Evolutionary conservation across 2,329 filamentous ascomycete genomes (phyloP).

Genomic region (Tolypocladium paradoxum): DNA sequence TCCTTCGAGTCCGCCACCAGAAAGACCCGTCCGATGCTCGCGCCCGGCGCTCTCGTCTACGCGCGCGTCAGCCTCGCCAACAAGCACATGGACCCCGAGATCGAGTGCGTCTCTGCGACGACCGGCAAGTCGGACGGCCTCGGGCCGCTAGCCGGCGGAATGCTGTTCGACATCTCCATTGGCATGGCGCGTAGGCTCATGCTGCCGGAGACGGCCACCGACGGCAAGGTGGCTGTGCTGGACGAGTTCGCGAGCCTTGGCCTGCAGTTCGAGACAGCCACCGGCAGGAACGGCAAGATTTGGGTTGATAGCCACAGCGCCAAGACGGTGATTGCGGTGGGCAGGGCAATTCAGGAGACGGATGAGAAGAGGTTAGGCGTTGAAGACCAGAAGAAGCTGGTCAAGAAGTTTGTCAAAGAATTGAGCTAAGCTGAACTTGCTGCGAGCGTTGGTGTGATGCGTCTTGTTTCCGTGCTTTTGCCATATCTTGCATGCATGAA

Average conservation of each 20-base stretch:
- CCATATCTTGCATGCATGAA: not conserved
- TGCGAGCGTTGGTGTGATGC: not conserved
- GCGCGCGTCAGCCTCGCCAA: conserved; percentile 71
- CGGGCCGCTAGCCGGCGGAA: conserved; percentile 73
- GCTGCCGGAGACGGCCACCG: conserved; percentile 47
- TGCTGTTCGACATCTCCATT: conserved; percentile 71
- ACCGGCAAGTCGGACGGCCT: conserved; percentile 86
- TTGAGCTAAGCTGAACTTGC: conserved; percentile 26
- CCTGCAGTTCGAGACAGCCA: conserved; percentile 83
- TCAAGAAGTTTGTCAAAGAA: conserved; percentile 53
- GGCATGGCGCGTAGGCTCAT: conserved; percentile 75
- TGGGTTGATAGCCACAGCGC: conserved; percentile 79
- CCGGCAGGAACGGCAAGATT: conserved; percentile 82
- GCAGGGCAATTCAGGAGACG: conserved; percentile 65
- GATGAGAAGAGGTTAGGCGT: conserved; percentile 56
- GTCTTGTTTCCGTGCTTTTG: not conserved
- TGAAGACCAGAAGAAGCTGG: conserved; percentile 60
- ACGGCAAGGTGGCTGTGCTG: conserved; percentile 60
- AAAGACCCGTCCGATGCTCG: conserved; percentile 77
- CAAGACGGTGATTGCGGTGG: conserved; percentile 66
- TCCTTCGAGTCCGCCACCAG: conserved; percentile 90
- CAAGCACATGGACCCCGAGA: conserved; percentile 76
- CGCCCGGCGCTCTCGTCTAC: conserved; percentile 71
- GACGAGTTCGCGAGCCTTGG: conserved; percentile 69
- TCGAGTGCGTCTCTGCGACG: conserved; percentile 77